Conservation (phyloP, 345 rosid genomes). For the Arabis alpina region DNA sequence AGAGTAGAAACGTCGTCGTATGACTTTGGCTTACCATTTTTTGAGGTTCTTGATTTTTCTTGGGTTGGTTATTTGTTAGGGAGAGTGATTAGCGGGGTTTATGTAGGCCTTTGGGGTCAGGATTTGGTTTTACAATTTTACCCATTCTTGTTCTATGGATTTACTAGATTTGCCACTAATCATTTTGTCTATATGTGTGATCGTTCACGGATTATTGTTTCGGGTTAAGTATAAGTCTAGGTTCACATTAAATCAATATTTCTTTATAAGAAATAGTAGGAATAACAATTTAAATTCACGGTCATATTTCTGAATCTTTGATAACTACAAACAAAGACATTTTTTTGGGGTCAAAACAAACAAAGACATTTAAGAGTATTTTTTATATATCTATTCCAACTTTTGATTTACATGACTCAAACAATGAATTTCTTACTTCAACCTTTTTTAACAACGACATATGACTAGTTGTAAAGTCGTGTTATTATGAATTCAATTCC, state of each 20-base stretch:
- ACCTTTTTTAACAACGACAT: too few relatives aligned
- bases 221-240: conserved; percentile 11
- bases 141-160: neutral
- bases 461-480: too few relatives aligned
- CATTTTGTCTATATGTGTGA: conserved; percentile 32
- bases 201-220: conserved; percentile 28
- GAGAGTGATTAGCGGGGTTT: conserved; percentile 37
- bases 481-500: too few relatives aligned
- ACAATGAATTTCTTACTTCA: too few relatives aligned
- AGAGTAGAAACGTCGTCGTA: conserved; percentile 38
- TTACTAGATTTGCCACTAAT: conserved; percentile 35
- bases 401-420: too few relatives aligned
- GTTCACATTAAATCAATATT: conserved; percentile 3
- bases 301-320: too few relatives aligned
- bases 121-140: neutral
- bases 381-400: too few relatives aligned
- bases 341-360: too few relatives aligned
- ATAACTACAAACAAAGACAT: too few relatives aligned
- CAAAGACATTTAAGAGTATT: too few relatives aligned
- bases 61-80: neutral
- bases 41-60: neutral
- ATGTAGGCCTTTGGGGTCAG: conserved; percentile 24
- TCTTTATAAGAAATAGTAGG: too few relatives aligned
- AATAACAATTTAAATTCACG: neutral
- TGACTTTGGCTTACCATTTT: conserved; percentile 39